Percentiles rank a stretch among this genome's conserved stretches.
These are phyloP conservation scores for Excoecaria cochinchinensis DNA, from an alignment of 345 rosid species.

Conservation along the genomic window DNA sequence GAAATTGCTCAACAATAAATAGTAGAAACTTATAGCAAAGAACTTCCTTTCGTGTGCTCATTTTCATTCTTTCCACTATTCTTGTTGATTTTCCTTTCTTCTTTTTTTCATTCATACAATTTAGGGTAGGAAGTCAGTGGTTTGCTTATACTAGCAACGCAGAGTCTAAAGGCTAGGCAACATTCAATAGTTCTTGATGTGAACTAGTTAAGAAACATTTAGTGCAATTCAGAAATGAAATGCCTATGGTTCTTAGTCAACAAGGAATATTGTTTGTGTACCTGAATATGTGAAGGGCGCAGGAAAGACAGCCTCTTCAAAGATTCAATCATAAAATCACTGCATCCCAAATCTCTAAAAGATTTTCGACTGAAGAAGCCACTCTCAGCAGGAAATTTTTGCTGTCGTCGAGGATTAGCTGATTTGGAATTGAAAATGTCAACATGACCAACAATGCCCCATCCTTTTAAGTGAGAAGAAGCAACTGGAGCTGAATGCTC, in stretches of 20 bases:
- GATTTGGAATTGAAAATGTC: constrained; percentile 26
- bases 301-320: constrained; percentile 53
- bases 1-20: neutral
- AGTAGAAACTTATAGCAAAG: neutral
- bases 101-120: neutral
- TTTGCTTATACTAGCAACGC: neutral
- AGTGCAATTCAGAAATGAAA: neutral
- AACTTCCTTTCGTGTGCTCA: neutral
- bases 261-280: constrained; percentile 19
- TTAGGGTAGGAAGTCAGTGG: neutral
- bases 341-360: constrained; percentile 74
- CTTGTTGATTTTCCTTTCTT: neutral
- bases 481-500: constrained; percentile 32
- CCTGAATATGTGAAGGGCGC: constrained; percentile 88
- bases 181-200: neutral
- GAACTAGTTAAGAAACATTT: neutral
- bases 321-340: constrained; percentile 59
- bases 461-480: constrained; percentile 49
- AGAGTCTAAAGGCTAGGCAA: neutral
- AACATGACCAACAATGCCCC: constrained; percentile 43
- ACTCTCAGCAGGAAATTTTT: constrained; percentile 29
- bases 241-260: neutral
- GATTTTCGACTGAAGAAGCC: constrained; percentile 74
- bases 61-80: neutral
- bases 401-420: constrained; percentile 26